phyloP scores from a whole-genome alignment of 1,139 yeast genomes.

The Taphrina wiesneri region DNA sequence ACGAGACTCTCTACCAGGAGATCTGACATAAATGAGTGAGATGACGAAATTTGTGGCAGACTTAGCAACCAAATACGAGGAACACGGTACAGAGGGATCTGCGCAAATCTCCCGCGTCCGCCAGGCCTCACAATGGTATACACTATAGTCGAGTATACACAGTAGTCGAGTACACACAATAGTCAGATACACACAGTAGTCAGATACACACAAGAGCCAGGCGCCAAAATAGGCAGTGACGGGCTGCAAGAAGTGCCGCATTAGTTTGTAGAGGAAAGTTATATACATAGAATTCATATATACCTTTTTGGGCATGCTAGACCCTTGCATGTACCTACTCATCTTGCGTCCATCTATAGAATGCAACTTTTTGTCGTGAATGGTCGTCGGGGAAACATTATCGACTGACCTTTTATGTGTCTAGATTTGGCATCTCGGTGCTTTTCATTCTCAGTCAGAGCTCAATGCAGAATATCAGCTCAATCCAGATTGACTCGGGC shows the following conservation, averaged over 20 bases:
- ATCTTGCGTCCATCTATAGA: not conserved
- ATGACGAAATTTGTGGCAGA: conserved; percentile 3
- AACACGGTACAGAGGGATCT: not conserved
- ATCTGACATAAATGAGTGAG: not conserved
- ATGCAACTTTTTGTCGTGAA: not conserved
- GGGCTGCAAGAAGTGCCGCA: too few species aligned
- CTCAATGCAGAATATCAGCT: not conserved
- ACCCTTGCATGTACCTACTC: not conserved
- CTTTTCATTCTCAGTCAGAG: too few species aligned
- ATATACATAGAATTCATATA: not conserved
- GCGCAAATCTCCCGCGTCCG: not conserved
- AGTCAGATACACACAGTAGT: too few species aligned
- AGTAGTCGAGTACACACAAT: too few species aligned
- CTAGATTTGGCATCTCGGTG: not conserved
- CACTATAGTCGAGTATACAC: too few species aligned
- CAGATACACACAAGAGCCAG: too few species aligned
- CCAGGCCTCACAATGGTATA: too few species aligned
- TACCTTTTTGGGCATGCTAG: not conserved
- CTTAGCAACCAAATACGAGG: not conserved
- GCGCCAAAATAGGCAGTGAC: too few species aligned
- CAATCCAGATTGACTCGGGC: not conserved
- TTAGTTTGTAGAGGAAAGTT: too few species aligned
- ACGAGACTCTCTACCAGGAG: too few species aligned
- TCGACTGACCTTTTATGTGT: not conserved
- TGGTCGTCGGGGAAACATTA: not conserved